A percentile compares a stretch with the other conserved stretches of the same genome.
phyloP scores from a whole-genome alignment of 352 stramenopile species.

The Hyaloperonospora brassicae region DNA sequence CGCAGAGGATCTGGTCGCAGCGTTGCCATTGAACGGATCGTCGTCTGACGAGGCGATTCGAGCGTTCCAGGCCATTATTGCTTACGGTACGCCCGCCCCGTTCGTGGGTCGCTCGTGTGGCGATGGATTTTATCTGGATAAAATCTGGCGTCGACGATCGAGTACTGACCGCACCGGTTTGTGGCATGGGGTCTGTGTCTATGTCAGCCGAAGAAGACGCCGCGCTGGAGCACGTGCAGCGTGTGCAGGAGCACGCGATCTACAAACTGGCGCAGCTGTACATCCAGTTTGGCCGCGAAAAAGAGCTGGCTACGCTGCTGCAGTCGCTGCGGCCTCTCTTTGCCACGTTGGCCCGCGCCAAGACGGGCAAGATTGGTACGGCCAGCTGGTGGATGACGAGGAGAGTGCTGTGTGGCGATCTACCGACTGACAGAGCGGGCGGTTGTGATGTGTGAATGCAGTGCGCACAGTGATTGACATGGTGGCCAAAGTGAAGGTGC shows the following conservation, averaged over 20 bases:
- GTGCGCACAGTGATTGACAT: constrained; percentile 97
- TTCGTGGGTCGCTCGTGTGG: no score
- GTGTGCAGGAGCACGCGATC: constrained; percentile 93
- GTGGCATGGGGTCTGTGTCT: neutral
- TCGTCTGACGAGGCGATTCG: constrained; percentile 47
- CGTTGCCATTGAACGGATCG: constrained; percentile 20
- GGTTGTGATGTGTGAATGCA: constrained; percentile 10
- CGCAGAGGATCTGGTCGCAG: constrained; percentile 44
- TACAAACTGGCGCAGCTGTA: constrained; percentile 92
- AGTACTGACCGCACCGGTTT: neutral
- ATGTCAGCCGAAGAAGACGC: constrained; percentile 46
- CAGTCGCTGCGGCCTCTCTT: constrained; percentile 92
- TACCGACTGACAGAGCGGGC: neutral
- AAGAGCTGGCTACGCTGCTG: constrained; percentile 80
- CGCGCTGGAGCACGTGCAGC: constrained; percentile 66
- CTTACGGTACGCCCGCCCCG: constrained; percentile 36
- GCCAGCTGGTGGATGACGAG: neutral
- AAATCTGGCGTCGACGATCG: neutral
- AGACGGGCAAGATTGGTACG: constrained; percentile 95
- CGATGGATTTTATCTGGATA: neutral
- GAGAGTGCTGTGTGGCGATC: neutral
- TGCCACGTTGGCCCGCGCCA: constrained; percentile 92
- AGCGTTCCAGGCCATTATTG: constrained; percentile 63
- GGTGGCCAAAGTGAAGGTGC: constrained; percentile 85
- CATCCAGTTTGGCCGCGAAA: constrained; percentile 83